phyloP scores from a whole-genome alignment of 169 alveolate species.

The Plasmodium blacklocki region DNA sequence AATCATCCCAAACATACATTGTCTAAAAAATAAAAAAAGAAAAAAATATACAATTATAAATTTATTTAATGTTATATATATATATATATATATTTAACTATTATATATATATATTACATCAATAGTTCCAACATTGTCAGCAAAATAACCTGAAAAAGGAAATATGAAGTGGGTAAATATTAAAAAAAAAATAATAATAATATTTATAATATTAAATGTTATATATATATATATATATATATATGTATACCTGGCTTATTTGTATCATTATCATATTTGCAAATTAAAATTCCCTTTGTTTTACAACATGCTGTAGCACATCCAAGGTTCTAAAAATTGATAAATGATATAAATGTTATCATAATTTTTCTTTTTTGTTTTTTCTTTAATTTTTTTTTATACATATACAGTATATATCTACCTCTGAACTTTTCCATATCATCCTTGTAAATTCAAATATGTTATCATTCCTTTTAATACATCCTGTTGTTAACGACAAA shows the following conservation, averaged over 20 bases:
- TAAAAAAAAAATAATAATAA: not conserved
- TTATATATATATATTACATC: slow-evolving; percentile 17
- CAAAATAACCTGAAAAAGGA: slow-evolving; percentile 39
- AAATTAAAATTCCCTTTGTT: slow-evolving; percentile 28
- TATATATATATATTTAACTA: not conserved
- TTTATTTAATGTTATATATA: not conserved
- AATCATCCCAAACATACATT: slow-evolving; percentile 31
- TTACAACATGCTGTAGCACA: slow-evolving; percentile 65
- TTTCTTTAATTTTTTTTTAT: no score
- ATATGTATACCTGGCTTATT: slow-evolving; percentile 49
- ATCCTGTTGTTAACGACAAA: slow-evolving; percentile 9
- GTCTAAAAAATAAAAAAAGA: slow-evolving; percentile 11
- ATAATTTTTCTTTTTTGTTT: not conserved
- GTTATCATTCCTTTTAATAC: slow-evolving; percentile 24
- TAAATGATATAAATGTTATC: not conserved
- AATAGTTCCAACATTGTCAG: slow-evolving; percentile 55
- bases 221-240: not conserved
- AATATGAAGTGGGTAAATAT: slow-evolving; percentile 9
- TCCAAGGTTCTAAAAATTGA: slow-evolving; percentile 25
- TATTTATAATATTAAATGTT: not conserved
- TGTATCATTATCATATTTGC: slow-evolving; percentile 50
- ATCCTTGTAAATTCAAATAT: slow-evolving; percentile 58
- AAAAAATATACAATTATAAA: not conserved
- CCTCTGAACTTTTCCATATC: slow-evolving; percentile 67
- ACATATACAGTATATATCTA: not conserved